A percentile compares a stretch with the other conserved stretches of the same genome.
Evolutionary conservation across 2,329 filamentous ascomycete species (phyloP).

Genomic region (Aspergillus ustus): DNA sequence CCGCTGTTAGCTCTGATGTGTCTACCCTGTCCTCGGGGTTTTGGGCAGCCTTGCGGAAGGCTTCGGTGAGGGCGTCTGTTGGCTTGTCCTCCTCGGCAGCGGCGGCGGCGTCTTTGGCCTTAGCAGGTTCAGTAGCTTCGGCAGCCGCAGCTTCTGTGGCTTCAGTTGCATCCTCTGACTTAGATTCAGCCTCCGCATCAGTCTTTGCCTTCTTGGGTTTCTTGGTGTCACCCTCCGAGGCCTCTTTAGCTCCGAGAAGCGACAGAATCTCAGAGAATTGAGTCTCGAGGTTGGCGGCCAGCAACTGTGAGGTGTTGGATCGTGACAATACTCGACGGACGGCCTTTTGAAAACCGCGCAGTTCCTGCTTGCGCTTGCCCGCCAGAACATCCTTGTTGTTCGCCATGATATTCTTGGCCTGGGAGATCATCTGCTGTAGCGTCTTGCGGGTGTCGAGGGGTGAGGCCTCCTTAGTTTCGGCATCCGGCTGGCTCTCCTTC

Average conservation of each 20-base stretch:
- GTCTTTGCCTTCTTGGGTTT: slow-evolving; percentile 27
- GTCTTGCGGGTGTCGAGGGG: slow-evolving; percentile 50
- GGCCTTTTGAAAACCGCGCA: slow-evolving; percentile 72
- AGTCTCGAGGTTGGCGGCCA: slow-evolving; percentile 56
- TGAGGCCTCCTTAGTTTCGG: slow-evolving; percentile 34
- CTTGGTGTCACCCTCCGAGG: neutral
- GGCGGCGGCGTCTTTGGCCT: too few species aligned
- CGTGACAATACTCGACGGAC: slow-evolving; percentile 67
- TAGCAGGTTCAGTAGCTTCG: neutral
- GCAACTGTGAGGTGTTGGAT: slow-evolving; percentile 50
- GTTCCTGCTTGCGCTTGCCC: slow-evolving; percentile 74
- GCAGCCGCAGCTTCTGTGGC: neutral
- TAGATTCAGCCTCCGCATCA: slow-evolving; percentile 13
- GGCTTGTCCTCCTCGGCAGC: slow-evolving; percentile 25
- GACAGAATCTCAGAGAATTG: slow-evolving; percentile 59
- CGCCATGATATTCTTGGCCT: slow-evolving; percentile 65
- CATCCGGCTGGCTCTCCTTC: slow-evolving; percentile 33
- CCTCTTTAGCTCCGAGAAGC: slow-evolving; percentile 50
- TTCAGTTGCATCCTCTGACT: slow-evolving; percentile 4
- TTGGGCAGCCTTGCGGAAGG: slow-evolving; percentile 37
- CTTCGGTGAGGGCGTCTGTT: slow-evolving; percentile 38
- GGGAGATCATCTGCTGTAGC: slow-evolving; percentile 59
- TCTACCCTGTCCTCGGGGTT: slow-evolving; percentile 41
- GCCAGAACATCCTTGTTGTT: slow-evolving; percentile 58
- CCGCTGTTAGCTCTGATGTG: slow-evolving; percentile 53